Evolutionary conservation across 306 rosid genomes (phyloP).

Genomic region (Sophora flavescens): DNA sequence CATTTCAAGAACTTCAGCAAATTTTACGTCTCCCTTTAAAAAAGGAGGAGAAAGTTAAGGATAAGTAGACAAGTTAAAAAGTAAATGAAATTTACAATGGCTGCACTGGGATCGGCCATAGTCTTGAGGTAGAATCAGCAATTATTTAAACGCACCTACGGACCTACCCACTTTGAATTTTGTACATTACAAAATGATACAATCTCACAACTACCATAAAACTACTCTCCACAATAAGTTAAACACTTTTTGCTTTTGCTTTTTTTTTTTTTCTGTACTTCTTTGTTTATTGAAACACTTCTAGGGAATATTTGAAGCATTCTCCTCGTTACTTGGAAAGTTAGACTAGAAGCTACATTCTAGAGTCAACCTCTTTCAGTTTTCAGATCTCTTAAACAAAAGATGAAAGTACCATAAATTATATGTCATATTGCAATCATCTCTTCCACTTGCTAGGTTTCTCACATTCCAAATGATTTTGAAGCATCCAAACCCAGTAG

Average conservation of each 20-base stretch:
- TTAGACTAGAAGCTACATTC: background rate
- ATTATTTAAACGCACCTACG: background rate
- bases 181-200: background rate
- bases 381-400: too few species aligned
- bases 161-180: background rate
- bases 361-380: background rate
- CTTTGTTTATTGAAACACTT: background rate
- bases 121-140: background rate
- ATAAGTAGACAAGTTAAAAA: slow-evolving; percentile 3
- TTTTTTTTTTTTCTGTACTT: background rate
- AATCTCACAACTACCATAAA: background rate
- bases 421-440: background rate
- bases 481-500: background rate
- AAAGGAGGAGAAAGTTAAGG: slow-evolving; percentile 30
- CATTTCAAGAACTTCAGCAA: slow-evolving; percentile 96
- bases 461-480: background rate
- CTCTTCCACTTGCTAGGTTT: background rate
- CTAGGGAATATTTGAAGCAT: background rate
- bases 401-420: background rate
- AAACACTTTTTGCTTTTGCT: slow-evolving; percentile 2
- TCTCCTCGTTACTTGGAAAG: slow-evolving; percentile 22
- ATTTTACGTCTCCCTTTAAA: slow-evolving; percentile 91
- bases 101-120: slow-evolving; percentile 9
- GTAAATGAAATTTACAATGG: slow-evolving; percentile 20
- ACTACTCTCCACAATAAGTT: background rate